phyloP scores from a whole-genome alignment of 2,329 filamentous ascomycete genomes.

The Nothopassalora personata region DNA sequence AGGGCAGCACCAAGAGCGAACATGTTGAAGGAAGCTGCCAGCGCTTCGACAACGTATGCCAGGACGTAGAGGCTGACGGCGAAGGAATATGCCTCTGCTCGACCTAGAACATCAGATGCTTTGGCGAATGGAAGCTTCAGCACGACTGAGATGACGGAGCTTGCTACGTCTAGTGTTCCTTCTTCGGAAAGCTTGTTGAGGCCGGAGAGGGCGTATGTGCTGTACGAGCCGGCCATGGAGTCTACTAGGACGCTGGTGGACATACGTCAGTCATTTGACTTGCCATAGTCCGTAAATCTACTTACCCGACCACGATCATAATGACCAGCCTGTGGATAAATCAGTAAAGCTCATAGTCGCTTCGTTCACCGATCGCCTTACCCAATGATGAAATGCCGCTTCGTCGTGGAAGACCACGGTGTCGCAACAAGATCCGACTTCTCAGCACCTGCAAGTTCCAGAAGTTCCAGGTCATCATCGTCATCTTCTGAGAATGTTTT shows the following conservation, averaged over 20 bases:
- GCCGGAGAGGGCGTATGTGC: slow-evolving; percentile 38
- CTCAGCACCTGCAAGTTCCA: not conserved
- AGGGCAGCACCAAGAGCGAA: slow-evolving; percentile 38
- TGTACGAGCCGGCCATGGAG: not conserved
- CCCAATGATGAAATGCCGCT: not conserved
- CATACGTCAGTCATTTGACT: not conserved
- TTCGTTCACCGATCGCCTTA: not conserved
- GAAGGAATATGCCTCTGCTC: slow-evolving; percentile 36
- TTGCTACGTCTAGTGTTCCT: slow-evolving; percentile 35
- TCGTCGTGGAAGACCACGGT: not conserved
- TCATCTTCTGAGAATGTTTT: not conserved
- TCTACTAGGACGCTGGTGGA: not conserved
- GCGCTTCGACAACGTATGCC: slow-evolving; percentile 37
- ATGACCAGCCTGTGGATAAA: not conserved
- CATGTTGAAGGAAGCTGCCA: slow-evolving; percentile 32
- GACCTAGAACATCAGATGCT: slow-evolving; percentile 40
- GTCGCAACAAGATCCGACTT: not conserved
- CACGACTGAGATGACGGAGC: slow-evolving; percentile 37
- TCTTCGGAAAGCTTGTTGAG: slow-evolving; percentile 36
- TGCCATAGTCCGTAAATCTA: not conserved
- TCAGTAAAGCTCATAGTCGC: not conserved
- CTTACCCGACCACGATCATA: not conserved
- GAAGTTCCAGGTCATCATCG: not conserved
- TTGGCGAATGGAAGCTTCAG: slow-evolving; percentile 41
- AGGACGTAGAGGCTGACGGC: slow-evolving; percentile 35